A percentile compares a stretch with the other conserved stretches of the same genome.
Conservation (phyloP, 1,284 basidiomycete genomes). For the Cryptococcus floricola region DNA sequence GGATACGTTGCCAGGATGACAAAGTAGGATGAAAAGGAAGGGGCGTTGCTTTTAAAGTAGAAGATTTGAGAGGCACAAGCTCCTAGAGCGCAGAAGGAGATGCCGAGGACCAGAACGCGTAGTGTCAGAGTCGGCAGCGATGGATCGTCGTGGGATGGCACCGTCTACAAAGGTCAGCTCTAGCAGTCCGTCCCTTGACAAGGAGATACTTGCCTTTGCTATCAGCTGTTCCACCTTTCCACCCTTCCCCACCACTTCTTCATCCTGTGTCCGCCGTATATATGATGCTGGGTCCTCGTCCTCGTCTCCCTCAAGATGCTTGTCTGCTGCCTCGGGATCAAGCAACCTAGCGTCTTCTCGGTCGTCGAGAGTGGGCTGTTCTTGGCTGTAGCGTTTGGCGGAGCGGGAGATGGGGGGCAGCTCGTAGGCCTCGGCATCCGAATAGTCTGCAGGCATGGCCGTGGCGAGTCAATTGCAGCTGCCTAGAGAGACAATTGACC, state of each 20-base stretch:
- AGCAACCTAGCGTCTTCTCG: conserved; percentile 10
- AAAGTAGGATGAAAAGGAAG: conserved; percentile 55
- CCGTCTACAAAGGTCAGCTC: conserved; percentile 38
- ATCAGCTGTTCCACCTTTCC: conserved; percentile 38
- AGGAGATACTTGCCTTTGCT: conserved; percentile 24
- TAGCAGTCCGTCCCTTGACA: conserved; percentile 51
- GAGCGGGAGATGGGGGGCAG: conserved; percentile 18
- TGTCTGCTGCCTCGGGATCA: conserved; percentile 3
- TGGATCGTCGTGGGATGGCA: conserved; percentile 56
- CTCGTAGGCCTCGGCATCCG: conserved; percentile 44
- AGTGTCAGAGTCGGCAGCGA: conserved; percentile 54
- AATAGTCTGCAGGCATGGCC: conserved; percentile 15
- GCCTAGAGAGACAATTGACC: too few species aligned
- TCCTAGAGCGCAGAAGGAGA: conserved; percentile 54
- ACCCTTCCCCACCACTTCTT: conserved; percentile 37
- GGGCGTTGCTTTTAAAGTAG: conserved; percentile 53
- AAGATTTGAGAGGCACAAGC: conserved; percentile 53
- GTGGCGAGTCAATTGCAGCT: too few species aligned
- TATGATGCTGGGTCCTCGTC: conserved; percentile 14
- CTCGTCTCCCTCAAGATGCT: conserved; percentile 4
- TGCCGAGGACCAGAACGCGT: conserved; percentile 54
- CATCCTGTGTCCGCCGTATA: conserved; percentile 12
- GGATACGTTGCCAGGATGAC: conserved; percentile 54
- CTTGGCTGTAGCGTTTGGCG: conserved; percentile 5
- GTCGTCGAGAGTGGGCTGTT: background rate